Base-by-base conservation (phyloP, 306 rosid species). In the Cyclanthera cordifolia region DNA sequence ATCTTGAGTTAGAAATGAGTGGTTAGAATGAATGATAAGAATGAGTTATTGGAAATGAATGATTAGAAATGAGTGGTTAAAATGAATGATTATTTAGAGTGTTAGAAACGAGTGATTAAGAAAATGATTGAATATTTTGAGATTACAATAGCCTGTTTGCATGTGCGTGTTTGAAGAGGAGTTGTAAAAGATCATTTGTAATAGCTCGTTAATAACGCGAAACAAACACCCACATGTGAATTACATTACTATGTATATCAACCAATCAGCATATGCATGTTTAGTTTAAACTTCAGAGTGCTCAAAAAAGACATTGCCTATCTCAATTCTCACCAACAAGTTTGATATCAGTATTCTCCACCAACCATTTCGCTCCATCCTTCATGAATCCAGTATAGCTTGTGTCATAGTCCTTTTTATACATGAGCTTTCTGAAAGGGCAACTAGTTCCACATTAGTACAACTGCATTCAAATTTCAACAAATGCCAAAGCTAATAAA, bases 291-390 rank as follows among this genome's bases (percentile, higher is more conserved):
- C 17, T 34, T 30, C 30, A 63, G 39, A 55, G 24, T 56, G 10
- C 49, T 10, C 16, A 63, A 37, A 21, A 51, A 21, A 39, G 41
- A 9, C 12, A 47, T 71, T 70, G 28, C 14, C 20, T 67, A 8
- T 48, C 79, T 53, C 64, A 57, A 28, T 15, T 57, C 64, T 83
- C 79, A 88, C 95, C 95, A 53, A 90, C 85, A 61, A 91, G 95
- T 82, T 91, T 88, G 75, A 91, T 83, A 67, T 86, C 95, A 20
- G 96, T 88, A 84, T 91, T 91, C 54, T 91, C 91, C 77, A 81
- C 96, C 69, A 91, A 85, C 97, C 97, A 91, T 47, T 81, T 79
- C 39, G 97, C 95, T 64, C 97, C 97, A 72, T 91, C 97, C 76
- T 15, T 82, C 45, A 80, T 77, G 78, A 91, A 91, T 71, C 88